Conservation (phyloP, 192 early-diverging fungal genomes). For the Coemansia sp. region DNA sequence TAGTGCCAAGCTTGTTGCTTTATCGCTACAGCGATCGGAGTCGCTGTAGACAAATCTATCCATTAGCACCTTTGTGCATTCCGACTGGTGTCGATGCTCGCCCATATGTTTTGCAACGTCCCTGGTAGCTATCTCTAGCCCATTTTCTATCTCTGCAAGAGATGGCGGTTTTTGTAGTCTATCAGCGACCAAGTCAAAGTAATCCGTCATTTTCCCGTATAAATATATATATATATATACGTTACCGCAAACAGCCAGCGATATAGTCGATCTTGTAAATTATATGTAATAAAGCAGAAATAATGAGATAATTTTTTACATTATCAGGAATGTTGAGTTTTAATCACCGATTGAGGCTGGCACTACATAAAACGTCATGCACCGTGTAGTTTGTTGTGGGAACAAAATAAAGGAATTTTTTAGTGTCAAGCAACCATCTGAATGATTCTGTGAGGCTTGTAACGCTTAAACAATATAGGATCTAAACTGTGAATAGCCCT, state of each 20-base stretch:
- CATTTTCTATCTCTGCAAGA: conserved; percentile 16
- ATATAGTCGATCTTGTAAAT: neutral
- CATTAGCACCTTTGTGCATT: conserved; percentile 9
- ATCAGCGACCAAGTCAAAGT: conserved; percentile 26
- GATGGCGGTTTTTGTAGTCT: neutral
- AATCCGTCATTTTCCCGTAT: conserved; percentile 6
- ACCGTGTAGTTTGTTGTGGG: neutral
- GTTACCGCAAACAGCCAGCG: no score
- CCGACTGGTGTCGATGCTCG: neutral
- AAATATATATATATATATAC: neutral
- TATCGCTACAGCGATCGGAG: conserved; percentile 21
- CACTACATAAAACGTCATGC: neutral
- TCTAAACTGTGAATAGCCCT: no score
- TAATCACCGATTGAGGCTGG: no score
- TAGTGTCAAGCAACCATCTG: no score
- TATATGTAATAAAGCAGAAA: neutral
- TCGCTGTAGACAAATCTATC: conserved; percentile 38
- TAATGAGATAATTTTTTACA: no score
- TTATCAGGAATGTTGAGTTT: no score
- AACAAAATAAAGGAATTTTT: neutral
- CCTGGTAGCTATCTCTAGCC: conserved; percentile 20
- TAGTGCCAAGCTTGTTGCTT: conserved; percentile 28
- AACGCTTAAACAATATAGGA: no score
- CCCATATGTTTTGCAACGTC: conserved; percentile 4
- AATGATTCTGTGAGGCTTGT: no score